phyloP scores from a whole-genome alignment of 441 rosid species.

The Croton laevigatus region DNA sequence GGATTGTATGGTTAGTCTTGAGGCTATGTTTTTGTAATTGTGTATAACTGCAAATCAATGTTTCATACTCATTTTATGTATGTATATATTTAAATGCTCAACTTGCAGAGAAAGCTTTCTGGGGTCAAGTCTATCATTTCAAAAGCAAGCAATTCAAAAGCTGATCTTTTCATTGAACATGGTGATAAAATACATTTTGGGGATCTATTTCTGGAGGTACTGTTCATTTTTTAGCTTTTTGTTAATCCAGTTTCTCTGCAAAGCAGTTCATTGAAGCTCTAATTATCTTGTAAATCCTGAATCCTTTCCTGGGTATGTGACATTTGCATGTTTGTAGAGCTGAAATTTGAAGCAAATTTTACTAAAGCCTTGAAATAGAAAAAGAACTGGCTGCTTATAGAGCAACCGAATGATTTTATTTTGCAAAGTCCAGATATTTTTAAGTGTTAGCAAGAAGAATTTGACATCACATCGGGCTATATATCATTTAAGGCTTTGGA shows the following conservation, averaged over 20 bases:
- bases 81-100: background rate
- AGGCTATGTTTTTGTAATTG: background rate
- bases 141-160: slow-evolving; percentile 78
- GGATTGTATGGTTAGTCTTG: too few relatives aligned
- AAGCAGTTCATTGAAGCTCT: background rate
- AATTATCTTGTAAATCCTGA: too few relatives aligned
- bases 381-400: too few relatives aligned
- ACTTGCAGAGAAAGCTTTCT: slow-evolving; percentile 47
- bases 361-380: too few relatives aligned
- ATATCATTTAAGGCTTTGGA: too few relatives aligned
- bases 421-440: too few relatives aligned
- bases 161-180: slow-evolving; percentile 56
- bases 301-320: too few relatives aligned
- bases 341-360: too few relatives aligned
- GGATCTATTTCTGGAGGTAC: slow-evolving; percentile 64
- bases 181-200: slow-evolving; percentile 78
- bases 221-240: background rate
- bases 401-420: too few relatives aligned
- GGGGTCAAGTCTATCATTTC: slow-evolving; percentile 78
- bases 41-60: background rate
- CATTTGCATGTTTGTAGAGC: too few relatives aligned
- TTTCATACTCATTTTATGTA: slow-evolving; percentile 1
- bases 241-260: background rate
- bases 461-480: too few relatives aligned
- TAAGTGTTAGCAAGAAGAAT: too few relatives aligned